Conservation (phyloP, 2,329 filamentous ascomycete genomes). For the Penicillium sp. region DNA sequence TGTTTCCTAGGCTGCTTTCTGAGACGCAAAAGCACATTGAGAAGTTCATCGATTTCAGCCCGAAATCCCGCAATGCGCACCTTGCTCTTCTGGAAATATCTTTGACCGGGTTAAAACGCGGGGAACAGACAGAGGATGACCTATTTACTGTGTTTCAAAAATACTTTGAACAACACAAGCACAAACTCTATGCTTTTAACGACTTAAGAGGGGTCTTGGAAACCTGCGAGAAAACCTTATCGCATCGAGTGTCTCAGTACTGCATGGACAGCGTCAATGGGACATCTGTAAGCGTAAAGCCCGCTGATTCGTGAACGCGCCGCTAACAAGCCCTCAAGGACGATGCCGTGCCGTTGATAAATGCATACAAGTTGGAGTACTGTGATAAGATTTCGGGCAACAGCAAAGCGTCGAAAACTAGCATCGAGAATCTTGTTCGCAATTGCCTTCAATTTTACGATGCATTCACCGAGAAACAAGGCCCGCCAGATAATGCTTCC, state of each 20-base stretch:
- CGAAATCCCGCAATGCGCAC: conserved; percentile 45
- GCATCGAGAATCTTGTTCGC: conserved; percentile 39
- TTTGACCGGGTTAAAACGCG: conserved; percentile 27
- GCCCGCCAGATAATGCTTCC: conserved; percentile 24
- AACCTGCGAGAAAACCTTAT: conserved; percentile 26
- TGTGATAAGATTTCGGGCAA: conserved; percentile 39
- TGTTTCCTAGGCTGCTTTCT: conserved; percentile 28
- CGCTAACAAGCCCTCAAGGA: conserved; percentile 17
- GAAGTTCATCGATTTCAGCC: conserved; percentile 32
- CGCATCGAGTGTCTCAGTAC: conserved; percentile 1
- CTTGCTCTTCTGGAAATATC: conserved; percentile 39
- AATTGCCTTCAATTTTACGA: conserved; percentile 41
- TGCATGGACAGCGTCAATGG: conserved; percentile 17
- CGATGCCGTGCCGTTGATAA: conserved; percentile 37
- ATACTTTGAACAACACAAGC: conserved; percentile 43
- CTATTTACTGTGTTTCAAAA: conserved; percentile 39
- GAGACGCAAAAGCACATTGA: conserved; percentile 37
- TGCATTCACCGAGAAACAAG: conserved; percentile 4
- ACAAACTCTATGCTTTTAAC: conserved; percentile 48
- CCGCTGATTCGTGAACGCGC: background rate
- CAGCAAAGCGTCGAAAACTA: conserved; percentile 23
- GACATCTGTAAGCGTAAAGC: conserved; percentile 24
- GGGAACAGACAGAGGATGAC: conserved; percentile 29
- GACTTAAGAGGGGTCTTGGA: conserved; percentile 42
- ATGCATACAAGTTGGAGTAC: conserved; percentile 47